phyloP scores from a whole-genome alignment of 2,329 filamentous ascomycete species.

The Rhynchosporium agropyri region DNA sequence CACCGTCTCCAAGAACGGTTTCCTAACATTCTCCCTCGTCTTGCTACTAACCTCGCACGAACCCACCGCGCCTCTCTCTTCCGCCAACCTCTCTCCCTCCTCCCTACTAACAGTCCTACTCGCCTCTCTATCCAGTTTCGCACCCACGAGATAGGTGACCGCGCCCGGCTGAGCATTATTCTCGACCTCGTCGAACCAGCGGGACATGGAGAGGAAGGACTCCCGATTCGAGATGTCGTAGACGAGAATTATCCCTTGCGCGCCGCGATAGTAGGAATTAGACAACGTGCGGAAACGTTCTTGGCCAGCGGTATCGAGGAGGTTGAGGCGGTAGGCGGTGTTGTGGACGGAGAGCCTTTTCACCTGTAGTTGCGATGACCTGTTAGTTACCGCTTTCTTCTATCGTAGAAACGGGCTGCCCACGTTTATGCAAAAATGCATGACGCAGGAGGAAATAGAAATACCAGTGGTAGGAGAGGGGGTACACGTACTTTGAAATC shows the following conservation, averaged over 20 bases:
- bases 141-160: conserved; percentile 55
- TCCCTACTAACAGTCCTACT: conserved; percentile 50
- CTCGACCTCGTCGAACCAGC: conserved; percentile 58
- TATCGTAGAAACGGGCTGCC: not conserved
- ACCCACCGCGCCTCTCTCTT: conserved; percentile 47
- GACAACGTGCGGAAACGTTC: conserved; percentile 95
- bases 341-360: conserved; percentile 57
- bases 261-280: conserved; percentile 92
- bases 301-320: conserved; percentile 87
- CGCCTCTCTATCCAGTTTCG: conserved; percentile 53
- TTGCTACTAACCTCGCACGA: conserved; percentile 59
- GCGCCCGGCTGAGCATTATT: conserved; percentile 52
- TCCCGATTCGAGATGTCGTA: conserved; percentile 80
- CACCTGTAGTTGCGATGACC: conserved; percentile 43
- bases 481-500: conserved; percentile 54
- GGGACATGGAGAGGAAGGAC: conserved; percentile 55
- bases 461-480: not conserved
- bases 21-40: conserved; percentile 54
- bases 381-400: not conserved
- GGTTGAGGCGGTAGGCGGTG: conserved; percentile 54
- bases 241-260: conserved; percentile 90
- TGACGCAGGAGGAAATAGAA: not conserved
- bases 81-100: conserved; percentile 52
- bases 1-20: conserved; percentile 56
- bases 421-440: not conserved